Base-by-base conservation (phyloP, 2,329 filamentous ascomycete species). In the Orbilia javanica region DNA sequence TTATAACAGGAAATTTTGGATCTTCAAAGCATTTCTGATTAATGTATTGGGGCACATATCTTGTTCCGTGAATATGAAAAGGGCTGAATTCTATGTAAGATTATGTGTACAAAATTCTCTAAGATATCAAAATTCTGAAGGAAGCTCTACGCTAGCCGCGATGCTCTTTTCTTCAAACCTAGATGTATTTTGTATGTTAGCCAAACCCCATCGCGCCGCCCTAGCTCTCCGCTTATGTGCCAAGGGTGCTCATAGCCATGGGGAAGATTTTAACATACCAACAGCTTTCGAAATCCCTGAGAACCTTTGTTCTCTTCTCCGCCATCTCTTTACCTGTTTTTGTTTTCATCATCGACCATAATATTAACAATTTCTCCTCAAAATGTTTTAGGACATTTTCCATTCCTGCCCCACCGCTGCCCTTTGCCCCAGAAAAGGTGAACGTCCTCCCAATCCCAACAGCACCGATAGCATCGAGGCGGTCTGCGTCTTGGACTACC, bases 401-500 rank as follows among this genome's bases (percentile, higher is more conserved):
- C 86, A 96, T 85, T 50, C 86, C 87, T 3, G 74, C 39, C 25
- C 86, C 85, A 3, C 84, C 83, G 10, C 66, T 72, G 18, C 57
- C 84, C 83, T 88, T 89, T 10, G 90, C 91, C 0, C 91, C 94
- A 0, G 91, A 89, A 83, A 90, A 97, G 0, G 91, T 90, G 83
- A 96, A 94, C 46, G 89, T 89, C 50, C 95, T 86, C 1, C 89
- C 94, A 71, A 97, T 90, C 0, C 95, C 95, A 31, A 97, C 89
- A 0, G 92, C 93, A 0, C 94, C 95, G 62, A 97, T 90, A 3
- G 94, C 92, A 84, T 98, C 95, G n/a, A 98, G 86, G 5, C 94
- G 88, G 85, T 97, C 95, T 3, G 94, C 94, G 84, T 97, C 95
- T 85, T 97, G 94, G 34, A 97, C 93, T 57, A 97, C 89, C 0